Base-by-base conservation (phyloP, 2,329 filamentous ascomycete genomes). In the Malbranchea zuffiana region DNA sequence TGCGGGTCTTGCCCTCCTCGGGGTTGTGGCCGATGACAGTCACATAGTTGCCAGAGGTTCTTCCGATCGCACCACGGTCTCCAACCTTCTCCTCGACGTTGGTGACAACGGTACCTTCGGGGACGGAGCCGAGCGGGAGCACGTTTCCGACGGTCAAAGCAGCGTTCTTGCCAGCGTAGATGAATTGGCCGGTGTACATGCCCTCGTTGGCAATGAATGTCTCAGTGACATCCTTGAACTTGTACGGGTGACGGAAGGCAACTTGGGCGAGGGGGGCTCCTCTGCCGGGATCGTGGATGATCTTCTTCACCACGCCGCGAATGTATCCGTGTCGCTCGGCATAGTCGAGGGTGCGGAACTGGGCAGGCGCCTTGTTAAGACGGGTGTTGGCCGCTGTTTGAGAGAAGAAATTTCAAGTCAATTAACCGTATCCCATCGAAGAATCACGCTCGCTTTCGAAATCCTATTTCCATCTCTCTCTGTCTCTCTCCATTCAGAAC, bases 191-290 rank as follows among this genome's bases (percentile, higher is more conserved):
- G 54, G 90, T 95, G 84, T 96, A 98, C 87, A 96, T 95, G 74
- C 90, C 90, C 77, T 96, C 90, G 74, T 96, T 98, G 71, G 90
- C 90, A 65, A 98, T 98, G 81, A 98, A 95, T 56, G 90, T 98
- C 81, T 98, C 87, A 68, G 82, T 88, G 67, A 86, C 73, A 66
- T 87, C 80, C 80, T 93, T 94, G 82, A 84, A 96, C 69, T 80
- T 78, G 82, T 98, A 98, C 59, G 90, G 86, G 71, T 93, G 83
- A 60, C 90, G 87, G 84, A 98, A 98, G 58, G 78, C 72, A 62
- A 98, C 87, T 71, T 84, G 85, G 66, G 90, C 90, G 63, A 98
- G 84, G 58, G 90, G 90, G 69, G 92, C 86, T 73, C 90, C 90
- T 72, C 90, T 87, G 67, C 90, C 90, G 59, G 87, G 78, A 71